Conservation (phyloP, 1,284 basidiomycete genomes). For the Sphaerobolus stellatus region DNA sequence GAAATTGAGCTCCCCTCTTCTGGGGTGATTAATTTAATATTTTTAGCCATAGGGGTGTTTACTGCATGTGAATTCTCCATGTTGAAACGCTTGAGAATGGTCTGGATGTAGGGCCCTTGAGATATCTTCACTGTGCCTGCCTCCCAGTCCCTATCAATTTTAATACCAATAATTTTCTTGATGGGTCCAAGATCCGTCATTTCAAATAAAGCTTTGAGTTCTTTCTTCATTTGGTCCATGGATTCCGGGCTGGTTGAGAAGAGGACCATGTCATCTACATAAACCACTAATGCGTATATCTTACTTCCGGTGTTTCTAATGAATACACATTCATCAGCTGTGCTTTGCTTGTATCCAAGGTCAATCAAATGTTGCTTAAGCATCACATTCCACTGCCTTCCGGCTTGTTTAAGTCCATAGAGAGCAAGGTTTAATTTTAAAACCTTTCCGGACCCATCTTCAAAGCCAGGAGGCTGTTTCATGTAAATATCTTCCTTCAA, state of each 20-base stretch:
- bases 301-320: neutral
- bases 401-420: neutral
- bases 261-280: neutral
- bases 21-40: neutral
- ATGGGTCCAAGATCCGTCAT: neutral
- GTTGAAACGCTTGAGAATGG: neutral
- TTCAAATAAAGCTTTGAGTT: neutral
- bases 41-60: neutral
- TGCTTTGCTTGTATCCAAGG: neutral
- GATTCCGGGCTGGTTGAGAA: neutral
- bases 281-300: neutral
- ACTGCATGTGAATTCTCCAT: neutral
- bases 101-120: neutral
- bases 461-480: constrained; percentile 15
- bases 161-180: neutral
- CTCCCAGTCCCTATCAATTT: neutral
- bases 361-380: neutral
- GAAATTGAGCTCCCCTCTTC: neutral
- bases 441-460: no score
- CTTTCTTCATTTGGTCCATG: neutral
- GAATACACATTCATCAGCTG: neutral
- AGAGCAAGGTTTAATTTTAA: no score
- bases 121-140: neutral
- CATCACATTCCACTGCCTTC: neutral
- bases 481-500: constrained; percentile 17